phyloP scores from a whole-genome alignment of 805 yeast species.

The Kodamaea kaohsiungensis region DNA sequence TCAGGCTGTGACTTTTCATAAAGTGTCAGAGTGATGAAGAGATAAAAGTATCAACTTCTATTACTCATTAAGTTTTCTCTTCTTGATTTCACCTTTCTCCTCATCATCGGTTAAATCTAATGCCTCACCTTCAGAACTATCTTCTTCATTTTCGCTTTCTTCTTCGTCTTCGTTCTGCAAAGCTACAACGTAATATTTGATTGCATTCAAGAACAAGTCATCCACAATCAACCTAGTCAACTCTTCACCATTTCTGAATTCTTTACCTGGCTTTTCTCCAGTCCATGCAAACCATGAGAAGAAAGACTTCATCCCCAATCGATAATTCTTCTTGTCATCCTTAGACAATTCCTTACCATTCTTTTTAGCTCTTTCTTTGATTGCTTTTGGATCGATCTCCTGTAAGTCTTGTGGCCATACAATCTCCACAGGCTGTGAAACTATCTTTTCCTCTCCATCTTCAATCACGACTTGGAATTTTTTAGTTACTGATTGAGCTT shows the following conservation, averaged over 20 bases:
- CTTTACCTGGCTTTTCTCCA: constrained; percentile 74
- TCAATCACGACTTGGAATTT: constrained; percentile 50
- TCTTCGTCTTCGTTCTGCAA: constrained; percentile 62
- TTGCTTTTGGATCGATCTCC: constrained; percentile 53
- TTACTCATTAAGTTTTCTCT: background rate
- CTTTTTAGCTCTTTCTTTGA: constrained; percentile 35
- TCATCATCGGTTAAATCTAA: constrained; percentile 58
- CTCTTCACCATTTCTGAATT: constrained; percentile 76
- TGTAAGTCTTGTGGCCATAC: constrained; percentile 70
- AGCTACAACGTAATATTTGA: constrained; percentile 78
- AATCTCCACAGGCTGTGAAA: constrained; percentile 55
- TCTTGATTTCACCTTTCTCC: background rate
- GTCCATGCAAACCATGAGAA: constrained; percentile 90
- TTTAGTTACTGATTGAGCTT: constrained; percentile 62
- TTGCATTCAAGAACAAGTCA: constrained; percentile 83
- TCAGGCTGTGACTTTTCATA: too few species aligned
- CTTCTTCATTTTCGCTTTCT: constrained; percentile 28
- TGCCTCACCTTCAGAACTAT: constrained; percentile 50
- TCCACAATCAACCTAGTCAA: constrained; percentile 72
- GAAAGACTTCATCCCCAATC: constrained; percentile 77
- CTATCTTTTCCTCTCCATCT: constrained; percentile 55
- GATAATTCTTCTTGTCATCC: constrained; percentile 59
- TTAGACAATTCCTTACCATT: constrained; percentile 36
- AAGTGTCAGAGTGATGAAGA: too few species aligned
- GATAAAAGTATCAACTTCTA: too few species aligned